These are phyloP conservation scores for Lentinula raphanica DNA, from an alignment of 768 basidiomycete genomes.

Conservation along the genomic window DNA sequence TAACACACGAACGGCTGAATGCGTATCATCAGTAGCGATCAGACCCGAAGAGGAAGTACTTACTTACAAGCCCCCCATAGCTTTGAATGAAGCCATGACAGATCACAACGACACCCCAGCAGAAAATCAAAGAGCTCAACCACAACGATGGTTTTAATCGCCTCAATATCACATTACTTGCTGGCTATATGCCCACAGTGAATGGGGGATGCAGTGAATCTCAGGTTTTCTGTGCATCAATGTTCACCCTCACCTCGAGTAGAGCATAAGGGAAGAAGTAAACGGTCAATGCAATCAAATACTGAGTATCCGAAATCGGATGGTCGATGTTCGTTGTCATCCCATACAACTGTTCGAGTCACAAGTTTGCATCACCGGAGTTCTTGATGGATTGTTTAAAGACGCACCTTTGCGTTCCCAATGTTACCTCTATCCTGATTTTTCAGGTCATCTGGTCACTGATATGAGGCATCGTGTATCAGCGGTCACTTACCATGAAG, in stretches of 20 bases:
- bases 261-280: slow-evolving; percentile 75
- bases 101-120: slow-evolving; percentile 48
- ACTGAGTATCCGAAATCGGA: slow-evolving; percentile 54
- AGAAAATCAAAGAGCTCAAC: slow-evolving; percentile 45
- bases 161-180: slow-evolving; percentile 57
- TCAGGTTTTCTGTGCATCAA: background rate
- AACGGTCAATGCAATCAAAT: slow-evolving; percentile 61
- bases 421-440: slow-evolving; percentile 49
- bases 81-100: slow-evolving; percentile 54
- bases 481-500: slow-evolving; percentile 38
- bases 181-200: slow-evolving; percentile 38
- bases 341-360: slow-evolving; percentile 44
- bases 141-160: slow-evolving; percentile 63
- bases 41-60: slow-evolving; percentile 15
- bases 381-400: background rate
- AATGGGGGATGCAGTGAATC: background rate
- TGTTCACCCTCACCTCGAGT: slow-evolving; percentile 53
- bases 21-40: background rate
- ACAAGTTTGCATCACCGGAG: background rate
- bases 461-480: background rate
- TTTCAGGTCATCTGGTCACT: background rate
- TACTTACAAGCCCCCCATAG: slow-evolving; percentile 60
- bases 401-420: slow-evolving; percentile 59
- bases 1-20: slow-evolving; percentile 51
- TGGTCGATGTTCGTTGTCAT: slow-evolving; percentile 47